phyloP scores from a whole-genome alignment of 192 early-diverging fungal genomes.

The Dissophora globulifera region DNA sequence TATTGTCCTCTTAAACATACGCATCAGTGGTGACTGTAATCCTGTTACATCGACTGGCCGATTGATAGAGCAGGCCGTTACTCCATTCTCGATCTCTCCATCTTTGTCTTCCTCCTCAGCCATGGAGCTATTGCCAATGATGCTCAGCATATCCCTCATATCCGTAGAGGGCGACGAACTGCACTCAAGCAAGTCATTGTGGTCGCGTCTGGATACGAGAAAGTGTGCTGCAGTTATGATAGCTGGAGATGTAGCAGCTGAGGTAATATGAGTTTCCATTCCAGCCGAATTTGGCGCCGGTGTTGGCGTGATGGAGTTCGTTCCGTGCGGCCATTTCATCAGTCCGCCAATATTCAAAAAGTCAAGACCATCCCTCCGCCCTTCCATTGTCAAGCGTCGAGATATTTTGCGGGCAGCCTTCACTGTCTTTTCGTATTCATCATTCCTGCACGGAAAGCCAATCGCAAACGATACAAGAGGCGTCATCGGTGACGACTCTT shows the following conservation, averaged over 20 bases:
- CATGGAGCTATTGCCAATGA: constrained; percentile 2
- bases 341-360: constrained; percentile 19
- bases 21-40: no score
- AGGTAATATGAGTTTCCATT: no score
- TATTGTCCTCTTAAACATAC: background rate
- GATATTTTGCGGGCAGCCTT: constrained; percentile 27
- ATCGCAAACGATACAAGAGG: background rate
- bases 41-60: no score
- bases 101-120: background rate
- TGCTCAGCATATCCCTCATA: background rate
- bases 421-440: constrained; percentile 22
- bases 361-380: constrained; percentile 24
- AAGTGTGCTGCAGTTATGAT: background rate
- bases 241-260: background rate
- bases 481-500: background rate
- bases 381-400: constrained; percentile 35
- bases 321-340: constrained; percentile 17
- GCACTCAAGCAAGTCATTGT: background rate
- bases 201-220: background rate
- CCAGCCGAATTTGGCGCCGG: no score
- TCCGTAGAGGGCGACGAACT: background rate
- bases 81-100: background rate
- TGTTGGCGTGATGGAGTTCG: background rate
- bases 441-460: background rate
- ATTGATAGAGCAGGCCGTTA: no score